These are phyloP conservation scores for Domatiomyces globalis DNA, from an alignment of 2,329 filamentous ascomycete genomes.

Conservation along the genomic window DNA sequence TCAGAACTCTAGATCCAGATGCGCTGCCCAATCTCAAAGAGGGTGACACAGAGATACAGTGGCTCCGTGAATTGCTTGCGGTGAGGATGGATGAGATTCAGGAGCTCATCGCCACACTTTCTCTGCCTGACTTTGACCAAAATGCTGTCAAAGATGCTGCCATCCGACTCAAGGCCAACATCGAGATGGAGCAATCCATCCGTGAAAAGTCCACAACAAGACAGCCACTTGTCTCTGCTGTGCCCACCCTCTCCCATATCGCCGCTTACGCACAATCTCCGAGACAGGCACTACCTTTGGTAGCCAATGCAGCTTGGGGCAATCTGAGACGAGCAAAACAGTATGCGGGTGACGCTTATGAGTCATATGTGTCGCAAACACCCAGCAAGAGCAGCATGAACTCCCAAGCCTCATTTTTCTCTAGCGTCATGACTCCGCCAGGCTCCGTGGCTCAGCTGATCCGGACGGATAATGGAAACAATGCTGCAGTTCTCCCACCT, in stretches of 20 bases:
- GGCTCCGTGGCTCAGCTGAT: conserved; percentile 54
- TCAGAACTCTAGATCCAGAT: conserved; percentile 58
- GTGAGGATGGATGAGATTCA: conserved; percentile 83
- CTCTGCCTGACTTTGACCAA: conserved; percentile 59
- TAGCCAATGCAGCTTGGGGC: conserved; percentile 90
- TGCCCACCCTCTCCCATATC: conserved; percentile 64
- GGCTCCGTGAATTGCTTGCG: conserved; percentile 83
- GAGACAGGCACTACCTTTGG: conserved; percentile 55
- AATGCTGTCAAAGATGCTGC: conserved; percentile 75
- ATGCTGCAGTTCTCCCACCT: no score
- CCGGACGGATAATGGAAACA: conserved; percentile 23
- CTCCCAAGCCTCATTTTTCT: conserved; percentile 44
- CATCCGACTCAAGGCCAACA: conserved; percentile 81
- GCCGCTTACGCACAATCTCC: conserved; percentile 66
- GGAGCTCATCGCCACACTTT: conserved; percentile 73
- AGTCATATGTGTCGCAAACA: conserved; percentile 29
- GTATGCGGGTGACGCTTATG: conserved; percentile 31
- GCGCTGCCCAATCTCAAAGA: conserved; percentile 73
- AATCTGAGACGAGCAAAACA: conserved; percentile 70
- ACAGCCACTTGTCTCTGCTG: conserved; percentile 44
- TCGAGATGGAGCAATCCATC: conserved; percentile 97
- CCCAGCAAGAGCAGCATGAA: conserved; percentile 43
- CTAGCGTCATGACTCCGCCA: conserved; percentile 80
- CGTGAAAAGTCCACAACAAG: conserved; percentile 58
- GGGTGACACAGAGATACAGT: conserved; percentile 83